Evolutionary conservation across 306 rosid genomes (phyloP), one percentile per base, ranked within the genome.

Genomic region (Vicia faba): DNA sequence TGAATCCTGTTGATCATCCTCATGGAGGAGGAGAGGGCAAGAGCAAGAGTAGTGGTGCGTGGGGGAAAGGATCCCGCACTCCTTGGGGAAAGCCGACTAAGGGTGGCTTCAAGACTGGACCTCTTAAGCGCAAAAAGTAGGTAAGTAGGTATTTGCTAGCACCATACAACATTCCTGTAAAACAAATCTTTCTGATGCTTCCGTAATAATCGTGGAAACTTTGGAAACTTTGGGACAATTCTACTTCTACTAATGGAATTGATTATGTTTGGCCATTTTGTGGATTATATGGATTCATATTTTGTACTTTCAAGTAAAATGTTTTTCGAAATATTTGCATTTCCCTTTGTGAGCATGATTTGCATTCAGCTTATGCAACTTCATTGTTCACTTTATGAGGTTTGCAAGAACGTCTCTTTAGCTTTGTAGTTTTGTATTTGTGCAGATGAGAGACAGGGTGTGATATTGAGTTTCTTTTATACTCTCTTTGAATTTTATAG

Each of bases 11-110:
- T 19, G 95, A 89, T 79, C 96, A 75, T 85, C 96, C 95, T 58
- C 95, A 89, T 46, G 97, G 97, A 62, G 91, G 97, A 74, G 95
- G 96, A 55, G 95, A 85, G 82, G 96, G 95, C 68, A 83, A 72
- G 78, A 85, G 96, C 82, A 88, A 83, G 87, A 82, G 88, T 78
- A 75, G 90, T 75, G 97, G 92, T 2, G 40, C 43, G 39, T 74
- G 36, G 43, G 93, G 97, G 11, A 61, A 19, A 70, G 78, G 68
- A 26, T 82, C 96, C 62, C 88, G 70, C n/a, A 78, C 95, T 60
- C 97, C 96, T 36, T 88, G 91, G 96, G 96, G 95, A 11, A 91
- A 88, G 69, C 97, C 96, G 25, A 75, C 81, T 2, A 88, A 91
- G 82, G n/a, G 78, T 62, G 95, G 97, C 8, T 91, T 72, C 79